Evolutionary conservation across 345 rosid species (phyloP).

Genomic region (Mallotus nudiflorus): DNA sequence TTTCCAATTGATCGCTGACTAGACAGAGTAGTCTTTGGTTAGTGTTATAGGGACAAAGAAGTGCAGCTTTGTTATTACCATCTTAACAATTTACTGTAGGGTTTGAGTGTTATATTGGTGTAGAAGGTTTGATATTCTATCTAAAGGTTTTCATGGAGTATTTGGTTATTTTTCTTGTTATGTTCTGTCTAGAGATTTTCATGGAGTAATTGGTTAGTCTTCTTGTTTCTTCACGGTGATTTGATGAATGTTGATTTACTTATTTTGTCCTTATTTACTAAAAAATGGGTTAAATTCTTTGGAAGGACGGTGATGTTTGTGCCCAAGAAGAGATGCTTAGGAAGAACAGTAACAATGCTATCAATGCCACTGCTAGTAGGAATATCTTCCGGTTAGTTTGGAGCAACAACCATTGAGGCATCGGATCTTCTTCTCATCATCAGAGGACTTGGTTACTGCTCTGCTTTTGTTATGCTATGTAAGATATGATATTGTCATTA

Average conservation of each 20-base stretch:
- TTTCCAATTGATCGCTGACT: neutral
- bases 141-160: neutral
- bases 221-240: neutral
- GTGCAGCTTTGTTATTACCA: neutral
- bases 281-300: neutral
- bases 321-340: conserved; percentile 73
- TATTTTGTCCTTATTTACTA: neutral
- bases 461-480: conserved; percentile 6
- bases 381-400: conserved; percentile 64
- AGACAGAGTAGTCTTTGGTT: neutral
- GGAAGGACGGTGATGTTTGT: conserved; percentile 55
- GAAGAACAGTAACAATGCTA: conserved; percentile 52
- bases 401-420: conserved; percentile 29
- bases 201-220: neutral
- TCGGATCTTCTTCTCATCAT: neutral
- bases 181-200: neutral
- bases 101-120: neutral
- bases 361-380: conserved; percentile 54
- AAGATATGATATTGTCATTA: neutral
- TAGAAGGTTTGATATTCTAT: neutral
- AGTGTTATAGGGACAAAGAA: neutral
- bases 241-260: neutral
- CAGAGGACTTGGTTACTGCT: conserved; percentile 20
- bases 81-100: neutral
- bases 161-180: neutral